Evolutionary conservation across 2,329 filamentous ascomycete species (phyloP), one percentile per base, ranked within the genome.

Genomic region (Purpureocillium lavendulum): DNA sequence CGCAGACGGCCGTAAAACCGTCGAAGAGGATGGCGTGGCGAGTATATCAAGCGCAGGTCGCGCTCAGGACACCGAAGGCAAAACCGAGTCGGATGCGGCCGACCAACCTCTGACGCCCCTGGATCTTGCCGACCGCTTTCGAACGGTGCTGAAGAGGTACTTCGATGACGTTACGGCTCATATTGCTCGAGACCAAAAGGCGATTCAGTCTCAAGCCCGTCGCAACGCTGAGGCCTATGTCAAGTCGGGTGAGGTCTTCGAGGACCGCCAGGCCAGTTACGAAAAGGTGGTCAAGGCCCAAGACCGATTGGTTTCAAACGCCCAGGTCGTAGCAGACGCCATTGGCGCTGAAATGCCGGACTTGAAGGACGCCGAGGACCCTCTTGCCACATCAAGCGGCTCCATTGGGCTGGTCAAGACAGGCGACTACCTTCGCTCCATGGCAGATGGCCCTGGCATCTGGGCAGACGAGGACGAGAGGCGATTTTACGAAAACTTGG

Each of bases 381-480:
- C 77, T 16, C 74, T 82, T 33, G 70, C 73, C 26, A 65, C 73
- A 17, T 73, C 78, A 0, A 84, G 84, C 53, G 81, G 86, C 39
- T 82, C 84, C 2, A 96, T 98, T 51, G 92, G 92, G 28, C 75
- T 97, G 30, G 84, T 97, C 50, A 97, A 96, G 64, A 84, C 89
- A 10, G 87, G 87, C 1, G 90, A 97, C 51, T 97, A 96, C 54
- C 70, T 97, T 30, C 84, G 87, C 30, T 89, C 88, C 11, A 86
- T 94, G 58, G 84, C 82, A 16, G 90, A 97, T 43, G 89, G 88
- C 15, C 77, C 89, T 17, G 92, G 92, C 1, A 97, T 98, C 46
- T 98, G 92, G 92, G 89, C 96, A 65, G 92, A 98, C 52, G 92
- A 98, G 56, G 92, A 98, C 40, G 90, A 98, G 62, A 81, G 92